Evolutionary conservation across 495 filamentous ascomycete species (phyloP), one percentile per base, ranked within the genome.

Genomic region (Physcia stellaris): DNA sequence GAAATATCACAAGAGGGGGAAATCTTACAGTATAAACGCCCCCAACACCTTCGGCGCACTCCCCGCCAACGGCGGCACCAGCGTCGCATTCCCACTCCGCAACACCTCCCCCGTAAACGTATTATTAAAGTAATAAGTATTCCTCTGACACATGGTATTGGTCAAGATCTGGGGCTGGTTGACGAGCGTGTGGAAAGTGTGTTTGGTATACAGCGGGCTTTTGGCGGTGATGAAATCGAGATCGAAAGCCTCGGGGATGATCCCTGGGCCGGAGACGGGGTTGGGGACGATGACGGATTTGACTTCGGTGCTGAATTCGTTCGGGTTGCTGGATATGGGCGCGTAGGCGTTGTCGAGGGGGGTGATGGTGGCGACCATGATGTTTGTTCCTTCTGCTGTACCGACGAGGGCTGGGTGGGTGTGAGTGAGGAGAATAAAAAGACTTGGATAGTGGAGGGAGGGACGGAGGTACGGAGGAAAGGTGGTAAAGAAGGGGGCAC

Each of bases 211-310:
- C 21, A 21, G 42, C 7, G 45, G 31, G 0, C 16, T 24, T 1
- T 7, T 13, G 15, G 24, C 31, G 32, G 34, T 28, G 35, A 39
- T 34, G 27, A 48, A 48, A 15, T 39, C 32, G 16, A 27, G 19
- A 15, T 45, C 45, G 35, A 39, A 24, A 28, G 30, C 45, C 32
- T 39, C 41, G 7, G 21, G 19, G n/a, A 27, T 40, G 19, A 48
- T 32, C 27, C 35, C 35, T 7, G 45, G 45, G 15, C 41, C 41
- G 22, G 44, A 47, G 31, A 48, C 20, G 27, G 45, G 45, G 41
- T 48, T 48, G 7, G 41, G 34, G 10, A 48, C 28, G 30, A 48
- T 39, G 29, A 48, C 24, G 11, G 43, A 12, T 37, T 44, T 44
- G 41, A 48, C 22, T 28, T 39, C 28, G 10, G 45, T 35, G 35